Evolutionary conservation across 2,329 filamentous ascomycete species (phyloP), one percentile per base, ranked within the genome.

Genomic region (Pezicula neosporulosa): DNA sequence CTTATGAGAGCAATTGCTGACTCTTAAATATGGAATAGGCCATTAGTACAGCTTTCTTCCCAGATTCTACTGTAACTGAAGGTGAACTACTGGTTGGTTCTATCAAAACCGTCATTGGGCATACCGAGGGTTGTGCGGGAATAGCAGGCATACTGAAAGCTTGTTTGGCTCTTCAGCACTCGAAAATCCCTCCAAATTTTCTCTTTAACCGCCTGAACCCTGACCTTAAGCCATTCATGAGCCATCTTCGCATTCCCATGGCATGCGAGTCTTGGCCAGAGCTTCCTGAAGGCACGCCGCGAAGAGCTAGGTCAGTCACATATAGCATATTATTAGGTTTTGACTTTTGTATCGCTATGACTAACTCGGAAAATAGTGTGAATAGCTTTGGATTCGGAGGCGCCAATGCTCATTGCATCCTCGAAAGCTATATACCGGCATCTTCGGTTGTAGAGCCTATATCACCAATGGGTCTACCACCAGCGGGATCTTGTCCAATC

Each of bases 361-460:
- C 27, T 28, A 9, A 28, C 27, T 9, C 27, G 27, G 27, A 28
- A 28, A 28, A 28, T 6, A 58, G 55, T 19, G 49, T 64, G 10
- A 64, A 63, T 28, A 53, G 45, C 6, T 62, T 77, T 42, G 74
- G 74, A 0, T 76, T 72, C 24, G 74, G 75, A 10, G 74, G 75
- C n/a, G 71, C 73, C n/a, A 77, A 77, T 56, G 72, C 70, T 4
- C 74, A 76, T 54, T 66, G 64, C 2, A 67, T 76, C 5, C 60
- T 62, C 15, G 50, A 55, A 18, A 47, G 27, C 27, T 28, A 28
- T 28, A 28, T 9, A 9, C 27, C 5, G 27, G 9, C 27, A 5
- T 28, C 27, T 28, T 28, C 27, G 27, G 27, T 6, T 9, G 6
- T 9, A 28, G 9, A 9, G 27, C 27, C 27, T 28, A 28, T 28